Percentiles rank a stretch among this genome's conserved stretches.
Conservation (phyloP, 768 basidiomycete genomes). For the Kwoniella sp. region DNA sequence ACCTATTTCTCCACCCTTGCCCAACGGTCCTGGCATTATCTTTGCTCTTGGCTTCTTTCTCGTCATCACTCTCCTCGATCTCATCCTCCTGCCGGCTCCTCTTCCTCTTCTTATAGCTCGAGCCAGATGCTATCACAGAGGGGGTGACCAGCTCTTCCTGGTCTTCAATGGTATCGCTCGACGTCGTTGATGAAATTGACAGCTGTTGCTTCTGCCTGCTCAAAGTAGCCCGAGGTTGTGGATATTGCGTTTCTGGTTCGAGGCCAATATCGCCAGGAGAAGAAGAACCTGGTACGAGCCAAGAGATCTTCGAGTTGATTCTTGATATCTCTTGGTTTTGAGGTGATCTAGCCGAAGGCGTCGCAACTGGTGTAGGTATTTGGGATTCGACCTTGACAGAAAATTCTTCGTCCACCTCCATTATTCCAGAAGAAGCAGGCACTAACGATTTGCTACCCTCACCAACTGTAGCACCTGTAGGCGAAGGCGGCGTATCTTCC, state of each 20-base stretch:
- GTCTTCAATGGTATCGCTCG: slow-evolving; percentile 37
- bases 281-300: neutral
- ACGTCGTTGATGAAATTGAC: neutral
- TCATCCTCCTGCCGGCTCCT: slow-evolving; percentile 20
- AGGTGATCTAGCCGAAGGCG: neutral
- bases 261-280: neutral
- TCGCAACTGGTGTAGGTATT: neutral
- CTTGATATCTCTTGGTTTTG: neutral
- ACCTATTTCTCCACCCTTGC: slow-evolving; percentile 42
- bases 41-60: slow-evolving; percentile 23
- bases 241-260: neutral
- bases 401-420: slow-evolving; percentile 1
- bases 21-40: slow-evolving; percentile 37
- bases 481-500: slow-evolving; percentile 18
- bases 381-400: neutral
- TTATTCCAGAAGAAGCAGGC: slow-evolving; percentile 1
- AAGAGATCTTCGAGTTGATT: neutral
- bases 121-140: no score
- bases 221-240: neutral
- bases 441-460: slow-evolving; percentile 2
- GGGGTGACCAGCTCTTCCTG: slow-evolving; percentile 37
- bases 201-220: neutral
- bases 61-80: slow-evolving; percentile 14
- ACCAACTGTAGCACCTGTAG: slow-evolving; percentile 19
- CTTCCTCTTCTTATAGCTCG: slow-evolving; percentile 17